These are phyloP conservation scores for Apiospora kogelbergensis DNA, from an alignment of 2,329 filamentous ascomycete species.

Conservation along the genomic window DNA sequence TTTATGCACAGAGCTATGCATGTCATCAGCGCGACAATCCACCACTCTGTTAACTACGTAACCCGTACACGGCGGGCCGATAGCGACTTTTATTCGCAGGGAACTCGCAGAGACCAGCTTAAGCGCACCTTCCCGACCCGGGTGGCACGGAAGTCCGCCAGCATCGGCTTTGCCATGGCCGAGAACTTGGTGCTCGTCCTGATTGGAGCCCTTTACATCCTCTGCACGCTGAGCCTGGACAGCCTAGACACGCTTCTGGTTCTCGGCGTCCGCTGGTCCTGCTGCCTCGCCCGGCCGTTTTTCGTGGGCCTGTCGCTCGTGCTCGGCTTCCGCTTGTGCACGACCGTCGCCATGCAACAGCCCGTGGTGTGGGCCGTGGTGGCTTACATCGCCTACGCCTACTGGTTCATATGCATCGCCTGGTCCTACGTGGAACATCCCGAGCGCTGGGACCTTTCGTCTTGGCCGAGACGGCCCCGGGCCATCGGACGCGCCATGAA, in stretches of 20 bases:
- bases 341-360: not conserved
- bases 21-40: no score
- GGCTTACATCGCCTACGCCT: not conserved
- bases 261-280: not conserved
- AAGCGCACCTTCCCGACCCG: no score
- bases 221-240: no score
- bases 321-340: not conserved
- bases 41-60: no score
- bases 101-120: no score
- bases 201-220: not conserved
- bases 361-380: not conserved
- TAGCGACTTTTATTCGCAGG: no score
- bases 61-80: no score
- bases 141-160: no score
- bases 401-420: not conserved
- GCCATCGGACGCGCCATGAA: not conserved
- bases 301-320: slow-evolving; percentile 4
- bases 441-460: not conserved
- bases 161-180: no score
- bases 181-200: no score
- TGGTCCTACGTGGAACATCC: not conserved
- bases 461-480: not conserved
- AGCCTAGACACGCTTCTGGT: not conserved
- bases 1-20: no score
- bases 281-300: not conserved